Conservation (phyloP, 257 asterid genomes). For the Coffea canephora region DNA sequence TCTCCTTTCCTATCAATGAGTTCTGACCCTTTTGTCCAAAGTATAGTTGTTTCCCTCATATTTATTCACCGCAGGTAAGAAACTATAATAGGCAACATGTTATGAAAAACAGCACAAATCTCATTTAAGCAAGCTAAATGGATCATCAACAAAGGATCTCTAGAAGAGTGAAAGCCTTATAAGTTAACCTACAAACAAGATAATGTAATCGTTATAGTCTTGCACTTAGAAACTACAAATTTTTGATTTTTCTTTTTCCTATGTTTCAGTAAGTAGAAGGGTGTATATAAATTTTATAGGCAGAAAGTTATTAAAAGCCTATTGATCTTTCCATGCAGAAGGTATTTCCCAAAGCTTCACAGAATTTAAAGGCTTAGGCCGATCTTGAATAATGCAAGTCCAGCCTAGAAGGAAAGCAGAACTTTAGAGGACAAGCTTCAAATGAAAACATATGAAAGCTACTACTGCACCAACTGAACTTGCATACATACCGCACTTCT, state of each 20-base stretch:
- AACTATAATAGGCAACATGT: not conserved
- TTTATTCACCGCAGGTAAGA: too few relatives aligned
- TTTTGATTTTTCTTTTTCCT: not conserved
- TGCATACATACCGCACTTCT: constrained; percentile 72
- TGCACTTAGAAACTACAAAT: too few relatives aligned
- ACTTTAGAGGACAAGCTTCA: not conserved
- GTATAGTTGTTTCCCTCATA: not conserved
- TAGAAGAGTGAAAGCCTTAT: not conserved
- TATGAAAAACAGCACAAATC: not conserved
- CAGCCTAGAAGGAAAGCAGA: not conserved
- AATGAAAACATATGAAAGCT: not conserved
- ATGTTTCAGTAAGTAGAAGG: too few relatives aligned
- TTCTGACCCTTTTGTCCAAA: too few relatives aligned
- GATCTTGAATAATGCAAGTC: not conserved
- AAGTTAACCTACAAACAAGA: too few relatives aligned
- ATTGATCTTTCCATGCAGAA: not conserved
- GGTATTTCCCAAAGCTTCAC: not conserved
- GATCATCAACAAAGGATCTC: not conserved
- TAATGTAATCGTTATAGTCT: too few relatives aligned
- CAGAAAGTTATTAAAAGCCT: too few relatives aligned
- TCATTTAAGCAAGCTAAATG: not conserved
- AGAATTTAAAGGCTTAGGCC: not conserved
- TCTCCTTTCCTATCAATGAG: too few relatives aligned
- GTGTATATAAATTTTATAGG: too few relatives aligned
- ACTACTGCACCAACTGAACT: not conserved